Evolutionary conservation across 306 rosid species (phyloP).

Genomic region (Casuarina cunninghamiana): DNA sequence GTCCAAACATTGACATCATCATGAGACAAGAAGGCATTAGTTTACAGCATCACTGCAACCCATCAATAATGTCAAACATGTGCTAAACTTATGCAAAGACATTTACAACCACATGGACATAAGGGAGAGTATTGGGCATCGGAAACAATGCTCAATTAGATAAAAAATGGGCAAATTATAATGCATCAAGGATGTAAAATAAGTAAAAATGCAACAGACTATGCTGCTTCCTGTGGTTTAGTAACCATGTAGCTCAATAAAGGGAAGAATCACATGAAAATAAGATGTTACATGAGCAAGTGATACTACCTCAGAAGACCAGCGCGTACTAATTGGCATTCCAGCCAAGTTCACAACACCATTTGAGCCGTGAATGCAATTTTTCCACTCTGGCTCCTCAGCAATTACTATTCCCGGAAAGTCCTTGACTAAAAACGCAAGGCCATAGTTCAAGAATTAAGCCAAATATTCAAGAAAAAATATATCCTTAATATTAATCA

Average conservation of each 20-base stretch:
- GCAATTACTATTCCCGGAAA: slow-evolving; percentile 85
- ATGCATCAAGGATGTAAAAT: not conserved
- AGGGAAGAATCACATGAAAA: not conserved
- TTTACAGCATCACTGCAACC: not conserved
- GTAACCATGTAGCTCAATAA: not conserved
- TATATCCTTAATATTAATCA: not conserved
- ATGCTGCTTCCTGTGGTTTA: not conserved
- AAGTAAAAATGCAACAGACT: not conserved
- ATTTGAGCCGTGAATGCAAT: slow-evolving; percentile 70
- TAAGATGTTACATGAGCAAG: slow-evolving; percentile 25
- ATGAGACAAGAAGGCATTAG: not conserved
- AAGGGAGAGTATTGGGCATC: not conserved
- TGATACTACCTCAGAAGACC: slow-evolving; percentile 82
- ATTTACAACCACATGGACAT: not conserved
- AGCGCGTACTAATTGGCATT: slow-evolving; percentile 88
- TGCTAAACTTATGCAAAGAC: not conserved
- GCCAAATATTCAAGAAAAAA: slow-evolving; percentile 17
- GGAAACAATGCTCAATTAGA: not conserved
- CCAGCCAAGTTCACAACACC: slow-evolving; percentile 98
- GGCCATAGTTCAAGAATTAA: slow-evolving; percentile 26
- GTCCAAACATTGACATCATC: not conserved
- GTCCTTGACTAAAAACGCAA: slow-evolving; percentile 60
- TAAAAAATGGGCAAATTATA: not conserved
- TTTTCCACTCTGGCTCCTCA: slow-evolving; percentile 83
- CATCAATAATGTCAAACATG: not conserved